Conservation (phyloP, 2,329 filamentous ascomycete genomes). For the Fusarium floridanum region DNA sequence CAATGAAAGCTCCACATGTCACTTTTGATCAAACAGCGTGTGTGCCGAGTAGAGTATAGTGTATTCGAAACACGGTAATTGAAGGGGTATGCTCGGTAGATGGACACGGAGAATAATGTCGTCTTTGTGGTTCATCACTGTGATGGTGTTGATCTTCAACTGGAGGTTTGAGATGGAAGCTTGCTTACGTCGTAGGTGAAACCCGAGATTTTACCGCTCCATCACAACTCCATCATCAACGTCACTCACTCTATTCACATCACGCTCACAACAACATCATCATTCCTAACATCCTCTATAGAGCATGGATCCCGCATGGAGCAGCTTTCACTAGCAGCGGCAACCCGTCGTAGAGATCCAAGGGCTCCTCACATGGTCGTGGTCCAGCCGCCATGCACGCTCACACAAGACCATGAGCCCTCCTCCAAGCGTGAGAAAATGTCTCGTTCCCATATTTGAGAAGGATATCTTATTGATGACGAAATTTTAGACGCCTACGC, state of each 20-base stretch:
- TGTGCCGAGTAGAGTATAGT: not conserved
- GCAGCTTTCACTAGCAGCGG: not conserved
- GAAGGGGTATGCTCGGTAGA: not conserved
- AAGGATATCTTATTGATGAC: no score
- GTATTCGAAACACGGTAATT: not conserved
- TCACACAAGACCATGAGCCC: conserved; percentile 44
- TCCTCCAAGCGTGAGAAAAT: conserved; percentile 42
- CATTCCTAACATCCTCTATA: not conserved
- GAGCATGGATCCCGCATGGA: not conserved
- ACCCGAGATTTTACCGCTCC: conserved; percentile 36
- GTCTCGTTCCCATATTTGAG: no score
- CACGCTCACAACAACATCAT: not conserved
- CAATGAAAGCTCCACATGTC: not conserved
- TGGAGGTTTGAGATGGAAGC: not conserved
- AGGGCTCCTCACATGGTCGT: conserved; percentile 7
- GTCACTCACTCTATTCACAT: conserved; percentile 14
- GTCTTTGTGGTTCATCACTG: no score
- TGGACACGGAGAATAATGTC: not conserved
- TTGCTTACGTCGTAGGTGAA: not conserved
- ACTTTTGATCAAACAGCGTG: not conserved
- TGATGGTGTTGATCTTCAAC: not conserved
- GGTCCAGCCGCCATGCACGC: conserved; percentile 29
- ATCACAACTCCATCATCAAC: conserved; percentile 11
- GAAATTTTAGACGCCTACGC: conserved; percentile 53
- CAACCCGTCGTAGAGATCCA: not conserved